A percentile compares a stretch with the other conserved stretches of the same genome.
Conservation (phyloP, 1,284 basidiomycete genomes). For the Anthracocystis walkeri region DNA sequence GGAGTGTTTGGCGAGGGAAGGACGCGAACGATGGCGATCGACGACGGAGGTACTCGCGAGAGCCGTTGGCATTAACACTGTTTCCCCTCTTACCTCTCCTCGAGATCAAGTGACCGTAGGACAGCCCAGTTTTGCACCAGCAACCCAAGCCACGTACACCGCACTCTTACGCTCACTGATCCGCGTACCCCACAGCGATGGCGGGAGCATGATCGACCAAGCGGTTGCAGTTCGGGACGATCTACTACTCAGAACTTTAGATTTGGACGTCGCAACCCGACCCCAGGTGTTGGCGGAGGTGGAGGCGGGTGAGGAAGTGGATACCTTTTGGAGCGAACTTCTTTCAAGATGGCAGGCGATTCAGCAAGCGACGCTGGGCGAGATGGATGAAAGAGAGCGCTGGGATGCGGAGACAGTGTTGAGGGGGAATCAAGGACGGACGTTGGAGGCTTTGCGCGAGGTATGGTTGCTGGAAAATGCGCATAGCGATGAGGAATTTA, state of each 20-base stretch:
- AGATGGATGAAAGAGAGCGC: conserved; percentile 5
- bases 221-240: conserved; percentile 36
- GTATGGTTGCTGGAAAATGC: conserved; percentile 28
- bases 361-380: not conserved
- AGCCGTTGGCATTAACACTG: conserved; percentile 37
- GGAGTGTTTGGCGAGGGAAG: conserved; percentile 40
- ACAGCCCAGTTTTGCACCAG: conserved; percentile 20
- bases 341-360: conserved; percentile 35
- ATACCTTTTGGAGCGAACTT: conserved; percentile 22
- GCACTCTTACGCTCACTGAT: conserved; percentile 35
- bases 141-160: conserved; percentile 40
- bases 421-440: conserved; percentile 10
- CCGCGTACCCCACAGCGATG: conserved; percentile 12
- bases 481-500: not conserved
- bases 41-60: conserved; percentile 23
- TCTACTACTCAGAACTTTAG: conserved; percentile 26
- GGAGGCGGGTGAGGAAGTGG: conserved; percentile 17
- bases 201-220: conserved; percentile 32
- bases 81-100: not conserved
- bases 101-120: not conserved
- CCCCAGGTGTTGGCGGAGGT: not conserved
- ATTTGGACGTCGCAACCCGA: conserved; percentile 17
- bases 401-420: conserved; percentile 25
- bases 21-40: conserved; percentile 16
- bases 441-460: conserved; percentile 32